Percentiles rank a stretch among this genome's conserved stretches.
phyloP scores from a whole-genome alignment of 257 asterid genomes.

The Euphrasia confusa region DNA sequence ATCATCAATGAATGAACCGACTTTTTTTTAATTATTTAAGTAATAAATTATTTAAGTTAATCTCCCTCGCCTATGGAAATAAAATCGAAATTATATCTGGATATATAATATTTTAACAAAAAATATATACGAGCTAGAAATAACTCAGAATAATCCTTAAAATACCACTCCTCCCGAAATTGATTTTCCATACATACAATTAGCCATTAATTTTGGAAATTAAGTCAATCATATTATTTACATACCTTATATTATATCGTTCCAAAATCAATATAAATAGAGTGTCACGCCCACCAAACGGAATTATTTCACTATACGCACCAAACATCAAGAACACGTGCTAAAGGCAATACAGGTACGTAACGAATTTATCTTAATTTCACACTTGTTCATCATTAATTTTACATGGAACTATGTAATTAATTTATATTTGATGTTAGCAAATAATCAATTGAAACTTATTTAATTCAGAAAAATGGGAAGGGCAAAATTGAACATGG shows the following conservation, averaged over 20 bases:
- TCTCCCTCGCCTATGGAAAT: not conserved
- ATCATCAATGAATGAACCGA: too few relatives aligned
- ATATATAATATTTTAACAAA: not conserved
- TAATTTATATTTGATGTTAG: too few relatives aligned
- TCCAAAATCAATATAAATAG: not conserved
- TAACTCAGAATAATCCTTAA: not conserved
- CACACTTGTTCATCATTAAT: too few relatives aligned
- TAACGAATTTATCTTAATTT: too few relatives aligned
- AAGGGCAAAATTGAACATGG: conserved; percentile 66
- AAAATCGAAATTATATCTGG: not conserved
- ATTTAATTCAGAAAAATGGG: conserved; percentile 36
- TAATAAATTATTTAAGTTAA: too few relatives aligned
- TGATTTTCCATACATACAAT: not conserved
- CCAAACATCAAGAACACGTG: not conserved
- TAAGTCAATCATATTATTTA: not conserved
- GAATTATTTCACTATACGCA: too few relatives aligned
- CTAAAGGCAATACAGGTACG: too few relatives aligned
- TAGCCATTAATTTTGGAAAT: conserved; percentile 9
- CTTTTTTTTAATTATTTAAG: too few relatives aligned
- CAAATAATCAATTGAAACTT: too few relatives aligned
- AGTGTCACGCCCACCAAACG: not conserved
- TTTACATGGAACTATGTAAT: too few relatives aligned
- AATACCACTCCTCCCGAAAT: not conserved
- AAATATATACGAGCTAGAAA: not conserved
- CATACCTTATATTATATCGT: not conserved